Percentiles rank a stretch among this genome's conserved stretches.
Conservation (phyloP, 768 basidiomycete genomes). For the Suillus ampliporus region DNA sequence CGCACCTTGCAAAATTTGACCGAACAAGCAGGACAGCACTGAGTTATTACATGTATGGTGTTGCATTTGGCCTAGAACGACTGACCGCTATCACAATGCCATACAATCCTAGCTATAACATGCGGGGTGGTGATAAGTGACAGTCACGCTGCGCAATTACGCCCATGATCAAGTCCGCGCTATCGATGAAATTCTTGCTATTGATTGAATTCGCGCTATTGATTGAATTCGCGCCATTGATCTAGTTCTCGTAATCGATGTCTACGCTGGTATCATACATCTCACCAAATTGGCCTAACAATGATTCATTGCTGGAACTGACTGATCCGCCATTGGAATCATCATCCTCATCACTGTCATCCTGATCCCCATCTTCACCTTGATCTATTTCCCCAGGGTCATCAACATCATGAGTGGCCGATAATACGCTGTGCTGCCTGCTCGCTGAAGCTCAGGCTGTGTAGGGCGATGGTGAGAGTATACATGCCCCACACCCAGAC, state of each 20-base stretch:
- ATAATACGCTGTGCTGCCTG: background rate
- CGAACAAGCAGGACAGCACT: background rate
- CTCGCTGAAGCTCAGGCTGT: background rate
- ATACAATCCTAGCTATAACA: background rate
- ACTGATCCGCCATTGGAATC: no score
- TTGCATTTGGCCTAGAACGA: background rate
- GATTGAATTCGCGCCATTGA: no score
- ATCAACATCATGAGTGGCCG: background rate
- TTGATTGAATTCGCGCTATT: no score
- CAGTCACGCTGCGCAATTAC: background rate
- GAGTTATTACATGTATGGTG: background rate
- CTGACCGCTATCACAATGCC: background rate
- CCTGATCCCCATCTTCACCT: background rate
- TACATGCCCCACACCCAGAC: background rate
- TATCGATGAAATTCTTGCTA: no score
- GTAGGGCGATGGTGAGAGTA: background rate
- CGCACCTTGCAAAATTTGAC: background rate
- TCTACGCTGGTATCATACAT: background rate
- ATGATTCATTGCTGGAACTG: background rate
- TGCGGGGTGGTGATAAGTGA: background rate
- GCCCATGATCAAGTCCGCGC: background rate
- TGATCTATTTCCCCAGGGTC: background rate
- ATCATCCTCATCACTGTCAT: background rate
- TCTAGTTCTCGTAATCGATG: background rate
- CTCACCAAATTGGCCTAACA: background rate